Evolutionary conservation across 441 rosid genomes (phyloP).

Genomic region (Mallotus japonicus): DNA sequence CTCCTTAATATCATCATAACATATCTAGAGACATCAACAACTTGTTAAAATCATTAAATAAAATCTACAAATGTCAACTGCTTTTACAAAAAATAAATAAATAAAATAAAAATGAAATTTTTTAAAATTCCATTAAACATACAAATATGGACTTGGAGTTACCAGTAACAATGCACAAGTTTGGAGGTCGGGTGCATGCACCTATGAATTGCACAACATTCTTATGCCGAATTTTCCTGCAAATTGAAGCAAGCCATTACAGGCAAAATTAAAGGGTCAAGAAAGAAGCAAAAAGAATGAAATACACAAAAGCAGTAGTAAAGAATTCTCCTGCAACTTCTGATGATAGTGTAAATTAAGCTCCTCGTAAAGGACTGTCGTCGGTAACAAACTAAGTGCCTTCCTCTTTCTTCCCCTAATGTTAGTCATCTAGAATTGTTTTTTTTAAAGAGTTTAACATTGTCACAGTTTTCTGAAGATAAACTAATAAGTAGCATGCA

Average conservation of each 20-base stretch:
- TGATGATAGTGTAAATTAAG: background rate
- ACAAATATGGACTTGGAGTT: conserved; percentile 8
- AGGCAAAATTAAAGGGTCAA: background rate
- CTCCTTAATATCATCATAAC: background rate
- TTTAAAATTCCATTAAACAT: background rate
- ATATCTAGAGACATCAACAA: background rate
- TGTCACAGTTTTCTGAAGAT: background rate
- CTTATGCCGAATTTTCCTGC: conserved; percentile 93
- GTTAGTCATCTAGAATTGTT: background rate
- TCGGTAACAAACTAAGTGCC: background rate
- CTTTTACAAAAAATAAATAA: background rate
- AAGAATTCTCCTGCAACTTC: background rate
- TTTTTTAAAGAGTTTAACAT: no score
- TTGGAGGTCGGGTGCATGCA: conserved; percentile 83
- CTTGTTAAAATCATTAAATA: background rate
- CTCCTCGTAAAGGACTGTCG: background rate
- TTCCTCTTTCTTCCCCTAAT: background rate
- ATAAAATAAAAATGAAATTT: background rate
- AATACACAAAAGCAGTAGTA: conserved; percentile 8
- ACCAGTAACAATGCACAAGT: conserved; percentile 92
- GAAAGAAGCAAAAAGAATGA: background rate
- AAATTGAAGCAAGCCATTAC: conserved; percentile 24
- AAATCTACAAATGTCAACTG: conserved; percentile 2
- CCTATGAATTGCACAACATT: conserved; percentile 96
- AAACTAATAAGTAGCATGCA: background rate